Conservation (phyloP, 2,329 filamentous ascomycete genomes). For the Colletotrichum sp. region DNA sequence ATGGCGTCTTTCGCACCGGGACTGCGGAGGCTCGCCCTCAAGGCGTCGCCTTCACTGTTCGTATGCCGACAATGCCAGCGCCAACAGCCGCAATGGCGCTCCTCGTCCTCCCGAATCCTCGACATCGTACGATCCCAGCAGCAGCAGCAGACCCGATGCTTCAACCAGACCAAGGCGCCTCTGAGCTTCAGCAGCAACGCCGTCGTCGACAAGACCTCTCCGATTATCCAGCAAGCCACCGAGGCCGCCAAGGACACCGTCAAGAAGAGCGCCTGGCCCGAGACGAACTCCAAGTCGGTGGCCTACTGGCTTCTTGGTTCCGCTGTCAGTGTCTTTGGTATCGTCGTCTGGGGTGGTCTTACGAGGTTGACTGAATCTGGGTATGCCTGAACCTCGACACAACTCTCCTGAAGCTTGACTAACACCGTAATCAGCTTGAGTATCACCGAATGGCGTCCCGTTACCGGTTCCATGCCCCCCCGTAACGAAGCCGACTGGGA, state of each 20-base stretch:
- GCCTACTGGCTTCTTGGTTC: conserved; percentile 94
- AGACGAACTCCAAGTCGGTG: conserved; percentile 75
- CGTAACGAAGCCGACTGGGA: conserved; percentile 84
- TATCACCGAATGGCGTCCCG: conserved; percentile 98
- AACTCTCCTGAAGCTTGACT: not conserved
- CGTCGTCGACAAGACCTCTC: not conserved
- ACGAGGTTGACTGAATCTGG: conserved; percentile 95
- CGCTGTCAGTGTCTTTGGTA: conserved; percentile 92
- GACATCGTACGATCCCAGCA: conserved; percentile 39
- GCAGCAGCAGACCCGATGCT: conserved; percentile 28
- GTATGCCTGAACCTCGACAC: conserved; percentile 51
- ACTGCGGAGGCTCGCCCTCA: conserved; percentile 44
- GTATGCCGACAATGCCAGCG: conserved; percentile 55
- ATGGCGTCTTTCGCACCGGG: conserved; percentile 50
- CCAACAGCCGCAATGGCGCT: conserved; percentile 28
- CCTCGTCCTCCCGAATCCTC: conserved; percentile 41
- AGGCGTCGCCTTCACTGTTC: conserved; percentile 43
- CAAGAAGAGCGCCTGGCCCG: conserved; percentile 50
- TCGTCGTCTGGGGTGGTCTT: conserved; percentile 92
- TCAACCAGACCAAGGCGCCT: conserved; percentile 37
- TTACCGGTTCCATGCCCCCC: conserved; percentile 90
- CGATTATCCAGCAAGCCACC: conserved; percentile 1
- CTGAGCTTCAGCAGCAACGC: conserved; percentile 27
- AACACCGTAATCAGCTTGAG: conserved; percentile 67
- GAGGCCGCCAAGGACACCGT: conserved; percentile 11